Evolutionary conservation across 345 rosid species (phyloP).

Genomic region (Moringa oleifera): DNA sequence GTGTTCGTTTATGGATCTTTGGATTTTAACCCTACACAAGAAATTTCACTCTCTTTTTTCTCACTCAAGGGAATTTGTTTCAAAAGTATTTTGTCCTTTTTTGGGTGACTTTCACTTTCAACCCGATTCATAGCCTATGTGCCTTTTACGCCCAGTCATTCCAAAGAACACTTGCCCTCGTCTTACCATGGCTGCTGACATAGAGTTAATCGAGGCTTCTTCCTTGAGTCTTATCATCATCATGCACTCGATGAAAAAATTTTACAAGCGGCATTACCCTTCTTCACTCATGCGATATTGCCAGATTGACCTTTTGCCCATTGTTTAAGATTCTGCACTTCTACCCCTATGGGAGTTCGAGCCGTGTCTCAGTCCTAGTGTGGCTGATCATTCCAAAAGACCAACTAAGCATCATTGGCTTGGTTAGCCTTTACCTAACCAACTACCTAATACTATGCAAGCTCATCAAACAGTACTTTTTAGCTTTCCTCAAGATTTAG

Average conservation of each 20-base stretch:
- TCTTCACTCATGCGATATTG: neutral
- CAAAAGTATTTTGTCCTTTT: neutral
- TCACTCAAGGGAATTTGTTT: constrained; percentile 18
- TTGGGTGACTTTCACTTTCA: constrained; percentile 7
- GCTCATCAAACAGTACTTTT: no score
- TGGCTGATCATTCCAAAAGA: no score
- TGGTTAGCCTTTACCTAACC: no score
- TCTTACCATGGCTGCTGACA: neutral
- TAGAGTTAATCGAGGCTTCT: no score
- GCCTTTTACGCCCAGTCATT: no score
- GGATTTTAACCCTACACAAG: no score
- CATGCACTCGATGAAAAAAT: neutral
- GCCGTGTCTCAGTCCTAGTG: no score
- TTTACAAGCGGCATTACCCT: neutral
- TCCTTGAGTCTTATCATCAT: neutral
- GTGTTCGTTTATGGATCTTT: neutral
- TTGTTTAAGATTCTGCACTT: neutral
- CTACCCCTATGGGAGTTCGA: neutral
- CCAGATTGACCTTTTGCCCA: neutral
- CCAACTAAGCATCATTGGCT: no score
- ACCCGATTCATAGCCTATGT: constrained; percentile 5
- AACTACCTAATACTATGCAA: no score
- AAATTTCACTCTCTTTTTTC: constrained; percentile 8
- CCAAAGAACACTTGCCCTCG: neutral
- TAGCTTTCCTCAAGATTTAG: no score